These are phyloP conservation scores for Pseudogymnoascus sp. DNA, from an alignment of 2,329 filamentous ascomycete species.

Conservation along the genomic window DNA sequence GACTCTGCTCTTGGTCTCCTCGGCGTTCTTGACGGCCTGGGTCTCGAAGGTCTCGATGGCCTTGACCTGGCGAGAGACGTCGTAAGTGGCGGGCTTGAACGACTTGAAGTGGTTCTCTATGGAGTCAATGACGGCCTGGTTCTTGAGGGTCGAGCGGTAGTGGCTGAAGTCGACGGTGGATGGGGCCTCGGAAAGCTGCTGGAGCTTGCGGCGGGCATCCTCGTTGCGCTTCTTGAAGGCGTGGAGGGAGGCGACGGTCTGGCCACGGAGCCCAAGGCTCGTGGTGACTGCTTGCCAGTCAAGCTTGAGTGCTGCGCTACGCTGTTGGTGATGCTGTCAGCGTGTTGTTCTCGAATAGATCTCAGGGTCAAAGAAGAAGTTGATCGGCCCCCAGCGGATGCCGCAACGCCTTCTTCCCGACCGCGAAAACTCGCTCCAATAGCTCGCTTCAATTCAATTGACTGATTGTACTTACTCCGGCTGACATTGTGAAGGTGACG, in stretches of 20 bases:
- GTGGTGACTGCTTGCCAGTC: slow-evolving; percentile 95
- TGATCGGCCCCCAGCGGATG: not conserved
- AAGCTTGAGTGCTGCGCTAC: slow-evolving; percentile 97
- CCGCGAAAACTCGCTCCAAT: not conserved
- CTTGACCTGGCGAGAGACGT: slow-evolving; percentile 90
- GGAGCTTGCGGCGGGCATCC: slow-evolving; percentile 90
- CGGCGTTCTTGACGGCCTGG: slow-evolving; percentile 91
- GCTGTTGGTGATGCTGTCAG: slow-evolving; percentile 45
- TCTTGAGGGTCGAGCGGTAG: slow-evolving; percentile 91
- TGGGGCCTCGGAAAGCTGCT: slow-evolving; percentile 73
- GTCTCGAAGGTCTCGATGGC: slow-evolving; percentile 97
- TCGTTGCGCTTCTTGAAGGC: slow-evolving; percentile 99
- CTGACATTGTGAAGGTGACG: slow-evolving; percentile 50
- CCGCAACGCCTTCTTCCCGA: not conserved
- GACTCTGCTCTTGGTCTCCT: slow-evolving; percentile 94
- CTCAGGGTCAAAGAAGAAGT: slow-evolving; percentile 6
- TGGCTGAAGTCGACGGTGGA: slow-evolving; percentile 86
- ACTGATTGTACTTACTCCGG: slow-evolving; percentile 51
- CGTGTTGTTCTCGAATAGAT: slow-evolving; percentile 2
- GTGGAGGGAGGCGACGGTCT: slow-evolving; percentile 84
- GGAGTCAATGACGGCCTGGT: slow-evolving; percentile 90
- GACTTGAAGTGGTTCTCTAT: slow-evolving; percentile 90
- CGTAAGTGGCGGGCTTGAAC: slow-evolving; percentile 91
- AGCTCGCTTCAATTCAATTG: slow-evolving; percentile 22
- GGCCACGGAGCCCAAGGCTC: slow-evolving; percentile 92